Conservation (phyloP, 1,139 yeast genomes). For the Barnettozyma hawaiiensis region DNA sequence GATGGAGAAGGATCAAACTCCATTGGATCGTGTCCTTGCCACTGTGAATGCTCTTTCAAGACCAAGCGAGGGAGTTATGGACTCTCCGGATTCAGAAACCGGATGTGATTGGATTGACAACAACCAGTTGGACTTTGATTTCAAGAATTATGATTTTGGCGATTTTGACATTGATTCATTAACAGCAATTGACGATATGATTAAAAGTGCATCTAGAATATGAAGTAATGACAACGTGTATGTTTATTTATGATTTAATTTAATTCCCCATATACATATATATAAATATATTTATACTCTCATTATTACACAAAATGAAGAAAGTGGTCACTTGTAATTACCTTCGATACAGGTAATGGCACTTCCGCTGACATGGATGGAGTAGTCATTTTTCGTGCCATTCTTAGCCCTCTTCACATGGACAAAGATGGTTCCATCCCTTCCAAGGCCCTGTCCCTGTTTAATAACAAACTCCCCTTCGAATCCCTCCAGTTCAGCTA, state of each 20-base stretch:
- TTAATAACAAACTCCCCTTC: conserved; percentile 25
- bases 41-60: conserved; percentile 1
- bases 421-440: conserved; percentile 33
- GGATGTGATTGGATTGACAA: conserved; percentile 53
- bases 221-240: not conserved
- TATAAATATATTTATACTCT: no score
- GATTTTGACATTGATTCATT: conserved; percentile 24
- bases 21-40: not conserved
- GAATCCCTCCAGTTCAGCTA: conserved; percentile 23
- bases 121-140: conserved; percentile 29
- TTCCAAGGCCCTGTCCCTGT: conserved; percentile 34
- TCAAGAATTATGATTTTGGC: conserved; percentile 20
- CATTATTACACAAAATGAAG: no score
- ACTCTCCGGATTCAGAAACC: conserved; percentile 41
- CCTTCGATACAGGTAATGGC: conserved; percentile 34
- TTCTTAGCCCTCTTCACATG: conserved; percentile 17
- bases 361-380: conserved; percentile 29
- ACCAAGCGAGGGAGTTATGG: conserved; percentile 9
- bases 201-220: conserved; percentile 12
- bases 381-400: conserved; percentile 16
- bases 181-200: conserved; percentile 24
- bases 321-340: no score
- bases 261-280: no score
- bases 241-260: not conserved
- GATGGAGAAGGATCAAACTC: not conserved